These are phyloP conservation scores for Trypanosoma cruzi DNA, from an alignment of 208 protist genomes.

Conservation along the genomic window DNA sequence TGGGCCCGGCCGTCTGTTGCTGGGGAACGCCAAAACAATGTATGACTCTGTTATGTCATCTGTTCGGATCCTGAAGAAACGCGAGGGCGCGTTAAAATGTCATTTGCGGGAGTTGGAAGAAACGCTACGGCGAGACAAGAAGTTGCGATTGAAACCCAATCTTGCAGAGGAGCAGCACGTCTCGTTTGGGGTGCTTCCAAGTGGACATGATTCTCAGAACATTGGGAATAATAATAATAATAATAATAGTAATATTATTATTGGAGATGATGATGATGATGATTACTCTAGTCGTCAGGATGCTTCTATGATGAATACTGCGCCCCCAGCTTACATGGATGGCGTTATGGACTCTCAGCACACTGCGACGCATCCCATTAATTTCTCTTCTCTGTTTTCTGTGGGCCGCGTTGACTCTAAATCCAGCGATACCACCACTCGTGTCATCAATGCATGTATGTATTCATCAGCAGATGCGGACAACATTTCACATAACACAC, in stretches of 20 bases:
- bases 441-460: neutral
- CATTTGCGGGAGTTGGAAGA: constrained; percentile 16
- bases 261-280: neutral
- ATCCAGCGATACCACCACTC: neutral
- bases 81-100: neutral
- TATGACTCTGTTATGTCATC: constrained; percentile 5
- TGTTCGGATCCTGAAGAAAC: constrained; percentile 1
- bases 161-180: neutral
- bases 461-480: neutral
- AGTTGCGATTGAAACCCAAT: neutral
- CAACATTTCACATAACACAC: neutral
- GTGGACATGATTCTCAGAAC: neutral
- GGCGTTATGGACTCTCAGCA: neutral
- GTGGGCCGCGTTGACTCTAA: neutral
- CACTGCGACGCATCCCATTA: neutral
- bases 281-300: neutral
- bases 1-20: neutral
- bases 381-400: neutral
- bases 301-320: neutral
- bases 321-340: neutral
- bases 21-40: neutral
- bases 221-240: too few relatives aligned
- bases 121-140: neutral
- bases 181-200: neutral
- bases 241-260: too few relatives aligned